Evolutionary conservation across 1,284 basidiomycete species (phyloP).

Genomic region (Coniophora puteana): DNA sequence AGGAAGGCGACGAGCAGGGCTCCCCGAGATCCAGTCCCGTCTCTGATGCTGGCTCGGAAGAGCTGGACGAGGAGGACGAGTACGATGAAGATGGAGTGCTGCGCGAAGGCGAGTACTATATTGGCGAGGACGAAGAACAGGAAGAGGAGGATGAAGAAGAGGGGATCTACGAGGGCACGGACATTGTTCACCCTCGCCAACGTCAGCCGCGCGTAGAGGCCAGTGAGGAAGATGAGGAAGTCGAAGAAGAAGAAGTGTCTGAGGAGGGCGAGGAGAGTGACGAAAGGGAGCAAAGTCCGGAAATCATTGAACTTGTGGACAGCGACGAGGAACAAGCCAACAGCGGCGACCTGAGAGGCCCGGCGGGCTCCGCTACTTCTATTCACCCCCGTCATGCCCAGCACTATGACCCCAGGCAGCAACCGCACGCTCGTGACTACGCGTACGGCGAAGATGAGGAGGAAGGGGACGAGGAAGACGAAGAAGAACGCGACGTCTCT

Average conservation of each 20-base stretch:
- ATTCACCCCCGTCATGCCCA: no score
- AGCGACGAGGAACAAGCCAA: slow-evolving; percentile 12
- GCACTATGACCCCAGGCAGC: no score
- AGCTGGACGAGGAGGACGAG: slow-evolving; percentile 6
- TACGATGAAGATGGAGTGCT: slow-evolving; percentile 10
- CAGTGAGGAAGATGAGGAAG: slow-evolving; percentile 11
- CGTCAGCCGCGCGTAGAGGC: slow-evolving; percentile 5
- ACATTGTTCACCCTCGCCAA: no score
- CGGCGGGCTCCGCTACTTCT: no score
- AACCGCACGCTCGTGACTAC: no score
- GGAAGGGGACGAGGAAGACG: no score
- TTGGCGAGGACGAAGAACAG: slow-evolving; percentile 9
- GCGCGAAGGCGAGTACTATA: no score
- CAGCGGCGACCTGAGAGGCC: no score
- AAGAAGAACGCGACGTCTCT: neutral
- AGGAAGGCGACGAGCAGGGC: neutral
- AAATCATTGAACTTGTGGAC: slow-evolving; percentile 14
- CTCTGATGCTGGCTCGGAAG: neutral
- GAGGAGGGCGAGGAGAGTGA: slow-evolving; percentile 12
- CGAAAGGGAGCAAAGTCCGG: slow-evolving; percentile 1
- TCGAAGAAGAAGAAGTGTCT: slow-evolving; percentile 12
- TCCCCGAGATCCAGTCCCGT: no score
- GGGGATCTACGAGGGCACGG: neutral
- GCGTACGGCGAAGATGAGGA: no score
- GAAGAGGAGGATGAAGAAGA: slow-evolving; percentile 9